These are phyloP conservation scores for Cryptosporidium canis DNA, from an alignment of 169 alveolate genomes.

Conservation along the genomic window DNA sequence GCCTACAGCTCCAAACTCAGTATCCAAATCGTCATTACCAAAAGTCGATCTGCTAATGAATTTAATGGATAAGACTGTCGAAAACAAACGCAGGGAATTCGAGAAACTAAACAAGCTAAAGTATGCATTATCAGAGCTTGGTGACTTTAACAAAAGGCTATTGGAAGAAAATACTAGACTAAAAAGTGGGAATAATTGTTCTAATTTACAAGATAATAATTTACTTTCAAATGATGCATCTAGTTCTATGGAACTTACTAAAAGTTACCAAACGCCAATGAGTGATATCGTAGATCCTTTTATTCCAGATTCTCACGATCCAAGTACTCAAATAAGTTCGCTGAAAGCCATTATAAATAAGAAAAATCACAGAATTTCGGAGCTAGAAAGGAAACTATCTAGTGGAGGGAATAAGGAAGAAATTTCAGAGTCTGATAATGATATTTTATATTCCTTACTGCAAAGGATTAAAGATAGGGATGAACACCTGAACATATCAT, in stretches of 20 bases:
- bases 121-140: slow-evolving; percentile 56
- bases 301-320: not conserved
- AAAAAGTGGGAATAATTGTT: slow-evolving; percentile 37
- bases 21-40: slow-evolving; percentile 18
- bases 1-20: slow-evolving; percentile 67
- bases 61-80: slow-evolving; percentile 67
- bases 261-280: not conserved
- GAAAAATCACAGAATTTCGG: slow-evolving; percentile 27
- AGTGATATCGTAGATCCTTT: not conserved
- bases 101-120: slow-evolving; percentile 50
- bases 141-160: slow-evolving; percentile 46
- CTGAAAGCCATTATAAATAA: slow-evolving; percentile 42
- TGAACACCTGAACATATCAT: not conserved
- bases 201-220: not conserved
- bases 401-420: not conserved
- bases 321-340: slow-evolving; percentile 3
- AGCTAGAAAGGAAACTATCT: slow-evolving; percentile 18
- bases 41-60: slow-evolving; percentile 57
- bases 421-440: not conserved
- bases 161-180: slow-evolving; percentile 60
- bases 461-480: slow-evolving; percentile 28
- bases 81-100: slow-evolving; percentile 33
- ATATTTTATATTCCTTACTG: not conserved
- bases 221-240: not conserved
- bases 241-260: not conserved